Conservation (phyloP, 257 asterid genomes). For the Salvia rosmarinus region DNA sequence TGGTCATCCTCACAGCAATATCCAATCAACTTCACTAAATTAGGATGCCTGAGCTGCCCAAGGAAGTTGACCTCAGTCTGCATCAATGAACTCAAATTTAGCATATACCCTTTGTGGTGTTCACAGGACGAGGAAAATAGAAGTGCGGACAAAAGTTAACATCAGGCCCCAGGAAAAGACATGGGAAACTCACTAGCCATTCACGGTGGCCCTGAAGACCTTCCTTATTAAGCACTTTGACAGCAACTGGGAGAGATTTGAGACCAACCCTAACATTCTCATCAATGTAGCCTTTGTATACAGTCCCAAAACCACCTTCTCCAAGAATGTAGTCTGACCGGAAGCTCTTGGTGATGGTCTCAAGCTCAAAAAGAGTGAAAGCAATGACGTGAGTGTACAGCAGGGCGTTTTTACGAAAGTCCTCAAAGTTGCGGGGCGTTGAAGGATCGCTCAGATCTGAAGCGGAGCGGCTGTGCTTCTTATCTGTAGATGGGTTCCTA, state of each 20-base stretch:
- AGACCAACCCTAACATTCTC: slow-evolving; percentile 97
- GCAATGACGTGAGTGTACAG: slow-evolving; percentile 89
- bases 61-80: slow-evolving; percentile 97
- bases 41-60: slow-evolving; percentile 96
- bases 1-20: slow-evolving; percentile 99
- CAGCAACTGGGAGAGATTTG: slow-evolving; percentile 95
- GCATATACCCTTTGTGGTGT: neutral
- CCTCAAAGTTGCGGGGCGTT: slow-evolving; percentile 80
- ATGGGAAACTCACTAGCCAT: slow-evolving; percentile 75
- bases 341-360: slow-evolving; percentile 95
- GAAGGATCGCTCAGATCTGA: slow-evolving; percentile 94
- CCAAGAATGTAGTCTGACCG: slow-evolving; percentile 99
- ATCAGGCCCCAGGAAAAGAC: neutral
- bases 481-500: slow-evolving; percentile 56
- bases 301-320: slow-evolving; percentile 99
- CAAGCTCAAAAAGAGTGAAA: slow-evolving; percentile 92
- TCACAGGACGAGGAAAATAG: neutral
- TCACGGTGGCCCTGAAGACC: slow-evolving; percentile 99
- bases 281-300: slow-evolving; percentile 95
- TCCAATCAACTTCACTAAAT: slow-evolving; percentile 94
- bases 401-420: slow-evolving; percentile 64
- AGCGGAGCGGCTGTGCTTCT: slow-evolving; percentile 71
- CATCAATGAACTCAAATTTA: slow-evolving; percentile 29
- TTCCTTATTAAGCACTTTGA: slow-evolving; percentile 96
- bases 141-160: neutral